phyloP scores from a whole-genome alignment of 495 filamentous ascomycete genomes.

The Pseudevernia furfuracea region DNA sequence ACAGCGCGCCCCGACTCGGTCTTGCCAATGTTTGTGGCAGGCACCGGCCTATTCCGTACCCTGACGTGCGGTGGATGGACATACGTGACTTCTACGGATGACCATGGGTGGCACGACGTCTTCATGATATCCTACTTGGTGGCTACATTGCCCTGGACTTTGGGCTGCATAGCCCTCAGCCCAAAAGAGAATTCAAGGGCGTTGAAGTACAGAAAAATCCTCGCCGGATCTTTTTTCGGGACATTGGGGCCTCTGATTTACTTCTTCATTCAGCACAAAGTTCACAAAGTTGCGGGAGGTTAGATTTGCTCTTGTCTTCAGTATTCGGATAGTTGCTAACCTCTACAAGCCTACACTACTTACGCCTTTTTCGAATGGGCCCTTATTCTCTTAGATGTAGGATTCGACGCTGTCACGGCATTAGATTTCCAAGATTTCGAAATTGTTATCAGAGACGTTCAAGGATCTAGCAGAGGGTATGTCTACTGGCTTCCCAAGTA shows the following conservation, averaged over 20 bases:
- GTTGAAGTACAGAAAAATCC: slow-evolving; percentile 79
- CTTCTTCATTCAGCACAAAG: slow-evolving; percentile 98
- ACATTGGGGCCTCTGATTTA: slow-evolving; percentile 87
- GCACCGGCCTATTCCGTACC: slow-evolving; percentile 76
- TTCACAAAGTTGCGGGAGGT: slow-evolving; percentile 93
- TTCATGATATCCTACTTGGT: slow-evolving; percentile 99
- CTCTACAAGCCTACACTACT: slow-evolving; percentile 79
- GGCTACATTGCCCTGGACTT: slow-evolving; percentile 89
- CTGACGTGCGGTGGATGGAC: slow-evolving; percentile 98
- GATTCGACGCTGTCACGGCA: slow-evolving; percentile 93
- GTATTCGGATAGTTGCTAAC: slow-evolving; percentile 16
- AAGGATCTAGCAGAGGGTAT: slow-evolving; percentile 96
- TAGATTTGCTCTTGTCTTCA: slow-evolving; percentile 29
- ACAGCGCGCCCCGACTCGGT: slow-evolving; percentile 65
- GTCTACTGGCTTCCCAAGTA: slow-evolving; percentile 94
- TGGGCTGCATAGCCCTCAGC: slow-evolving; percentile 82
- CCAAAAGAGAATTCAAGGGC: slow-evolving; percentile 69
- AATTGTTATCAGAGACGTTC: slow-evolving; percentile 78
- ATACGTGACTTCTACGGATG: slow-evolving; percentile 96
- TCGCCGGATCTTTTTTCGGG: slow-evolving; percentile 81
- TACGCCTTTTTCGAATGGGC: slow-evolving; percentile 99
- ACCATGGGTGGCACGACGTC: slow-evolving; percentile 98
- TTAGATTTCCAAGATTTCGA: slow-evolving; percentile 90
- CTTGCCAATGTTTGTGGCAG: slow-evolving; percentile 75
- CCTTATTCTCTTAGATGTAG: slow-evolving; percentile 89